Evolutionary conservation across 2,329 filamentous ascomycete species (phyloP).

Genomic region (Aspergillus sergii): DNA sequence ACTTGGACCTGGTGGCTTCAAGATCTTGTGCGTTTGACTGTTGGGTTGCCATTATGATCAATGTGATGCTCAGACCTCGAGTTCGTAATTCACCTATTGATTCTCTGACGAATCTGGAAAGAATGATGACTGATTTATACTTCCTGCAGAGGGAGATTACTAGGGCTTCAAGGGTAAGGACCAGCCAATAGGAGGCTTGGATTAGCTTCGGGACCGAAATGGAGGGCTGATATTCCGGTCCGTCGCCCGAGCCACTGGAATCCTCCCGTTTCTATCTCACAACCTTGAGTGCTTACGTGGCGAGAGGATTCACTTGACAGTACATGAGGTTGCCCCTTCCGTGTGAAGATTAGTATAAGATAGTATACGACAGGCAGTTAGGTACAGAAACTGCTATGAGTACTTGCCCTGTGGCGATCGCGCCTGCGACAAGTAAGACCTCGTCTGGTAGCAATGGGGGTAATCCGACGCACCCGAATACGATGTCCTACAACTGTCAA

Average conservation of each 20-base stretch:
- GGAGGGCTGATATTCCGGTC: background rate
- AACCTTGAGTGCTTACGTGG: too few species aligned
- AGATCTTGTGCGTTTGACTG: background rate
- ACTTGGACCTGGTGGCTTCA: background rate
- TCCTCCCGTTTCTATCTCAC: too few species aligned
- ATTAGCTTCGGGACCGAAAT: background rate
- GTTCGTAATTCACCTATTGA: too few species aligned
- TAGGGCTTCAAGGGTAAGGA: too few species aligned
- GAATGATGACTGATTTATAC: too few species aligned
- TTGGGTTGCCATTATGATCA: background rate
- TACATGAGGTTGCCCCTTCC: too few species aligned
- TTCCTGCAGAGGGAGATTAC: background rate
- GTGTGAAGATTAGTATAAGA: too few species aligned
- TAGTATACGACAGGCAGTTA: too few species aligned
- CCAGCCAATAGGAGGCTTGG: slow-evolving; percentile 1
- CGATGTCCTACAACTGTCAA: slow-evolving; percentile 20
- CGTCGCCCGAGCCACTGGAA: background rate
- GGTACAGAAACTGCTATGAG: background rate
- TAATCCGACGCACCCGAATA: background rate
- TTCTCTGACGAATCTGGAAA: too few species aligned
- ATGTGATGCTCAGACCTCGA: too few species aligned
- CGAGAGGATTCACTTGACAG: too few species aligned
- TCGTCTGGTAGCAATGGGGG: background rate
- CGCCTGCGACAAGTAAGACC: slow-evolving; percentile 4
- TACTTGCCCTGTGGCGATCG: slow-evolving; percentile 3